Percentiles rank a stretch among this genome's conserved stretches.
Conservation (phyloP, 2,329 filamentous ascomycete species). For the Torrubiella hemipterigena region DNA sequence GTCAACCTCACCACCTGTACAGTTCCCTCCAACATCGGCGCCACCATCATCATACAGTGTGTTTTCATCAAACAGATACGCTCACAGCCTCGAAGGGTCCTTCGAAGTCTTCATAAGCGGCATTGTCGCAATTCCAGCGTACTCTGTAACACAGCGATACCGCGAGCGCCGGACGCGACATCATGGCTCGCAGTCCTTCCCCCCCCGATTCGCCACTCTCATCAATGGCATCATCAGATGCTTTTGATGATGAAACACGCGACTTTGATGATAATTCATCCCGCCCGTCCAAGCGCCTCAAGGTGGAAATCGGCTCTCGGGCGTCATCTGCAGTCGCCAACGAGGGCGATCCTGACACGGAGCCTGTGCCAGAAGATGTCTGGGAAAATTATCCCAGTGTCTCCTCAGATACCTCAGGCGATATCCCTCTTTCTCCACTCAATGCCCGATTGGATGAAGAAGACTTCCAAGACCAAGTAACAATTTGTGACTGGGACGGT, state of each 20-base stretch:
- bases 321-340: slow-evolving; percentile 31
- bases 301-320: slow-evolving; percentile 30
- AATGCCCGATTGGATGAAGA: slow-evolving; percentile 61
- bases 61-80: no score
- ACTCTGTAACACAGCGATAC: no score
- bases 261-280: slow-evolving; percentile 25
- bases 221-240: slow-evolving; percentile 32
- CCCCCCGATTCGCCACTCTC: slow-evolving; percentile 35
- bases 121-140: no score
- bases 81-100: no score
- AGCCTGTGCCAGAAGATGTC: slow-evolving; percentile 31
- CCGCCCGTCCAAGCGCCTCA: slow-evolving; percentile 35
- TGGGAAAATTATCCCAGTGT: slow-evolving; percentile 56
- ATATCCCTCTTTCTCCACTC: slow-evolving; percentile 60
- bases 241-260: slow-evolving; percentile 32
- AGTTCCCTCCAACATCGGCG: no score
- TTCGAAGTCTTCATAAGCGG: no score
- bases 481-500: slow-evolving; percentile 65
- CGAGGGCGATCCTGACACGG: slow-evolving; percentile 29
- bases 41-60: no score
- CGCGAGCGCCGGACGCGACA: no score
- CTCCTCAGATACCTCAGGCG: slow-evolving; percentile 83
- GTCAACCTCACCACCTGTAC: no score
- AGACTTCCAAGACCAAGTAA: slow-evolving; percentile 66
- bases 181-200: slow-evolving; percentile 24